Base-by-base conservation (phyloP, 2,329 filamentous ascomycete genomes). In the Dothistroma pini region DNA sequence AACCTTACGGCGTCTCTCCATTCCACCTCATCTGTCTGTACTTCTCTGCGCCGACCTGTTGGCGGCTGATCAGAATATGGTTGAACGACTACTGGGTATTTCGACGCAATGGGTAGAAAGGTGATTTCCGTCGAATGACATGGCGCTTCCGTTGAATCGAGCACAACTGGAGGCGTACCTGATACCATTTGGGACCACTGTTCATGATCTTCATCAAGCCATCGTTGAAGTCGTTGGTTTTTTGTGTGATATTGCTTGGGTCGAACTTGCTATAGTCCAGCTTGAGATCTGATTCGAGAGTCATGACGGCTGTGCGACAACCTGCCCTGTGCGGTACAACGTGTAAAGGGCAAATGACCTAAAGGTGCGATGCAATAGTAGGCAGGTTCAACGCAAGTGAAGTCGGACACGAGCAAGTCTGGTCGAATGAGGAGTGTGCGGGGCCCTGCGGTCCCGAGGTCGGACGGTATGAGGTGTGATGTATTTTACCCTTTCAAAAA, bases 11-110 rank as follows among this genome's bases (percentile, higher is more conserved):
- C 0, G 81, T 84, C 66, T 86, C 79, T 44, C 83, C 83, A 22
- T 78, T 77, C 73, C 77, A 79, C 14, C 80, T 75, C 78, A 85
- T 81, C 64, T 81, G 75, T 4, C 84, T 78, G 68, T 84, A 86
- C 66, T 78, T 79, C 14, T 76, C 74, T 8, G 82, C 81, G 9
- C 83, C 83, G 41, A 84, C 77, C 78, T 83, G 57, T 60, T 25
- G 10, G 4, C 25, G 4, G 14, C 21, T 6, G 19, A 25, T 31
- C 35, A 34, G 29, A 11, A 8, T 8, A 41, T 47, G 35, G 44
- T 55, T 22, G 35, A 35, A 41, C 38, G 7, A 29, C 16, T 22
- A 41, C n/a, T 50, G 21, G 3, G 10, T 31, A 19, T 51, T 51
- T 29, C 25, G 25, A 29, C 6, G 25, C 25, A 29, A 29, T 6